Evolutionary conservation across 352 stramenopile species (phyloP), one percentile per base, ranked within the genome.

Genomic region (Phytophthora pini): DNA sequence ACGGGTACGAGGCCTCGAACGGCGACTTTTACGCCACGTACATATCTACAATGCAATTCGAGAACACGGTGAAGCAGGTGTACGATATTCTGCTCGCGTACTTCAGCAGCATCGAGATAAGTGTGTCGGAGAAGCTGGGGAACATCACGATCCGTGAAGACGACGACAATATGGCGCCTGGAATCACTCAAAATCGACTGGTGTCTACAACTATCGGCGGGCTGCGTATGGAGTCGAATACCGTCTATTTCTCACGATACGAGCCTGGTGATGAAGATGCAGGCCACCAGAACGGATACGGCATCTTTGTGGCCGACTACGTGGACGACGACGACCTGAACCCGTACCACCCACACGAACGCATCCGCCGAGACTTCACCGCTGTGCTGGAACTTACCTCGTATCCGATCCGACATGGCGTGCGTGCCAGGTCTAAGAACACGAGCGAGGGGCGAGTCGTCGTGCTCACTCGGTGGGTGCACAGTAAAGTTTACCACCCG

Each of bases 81-180:
- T 86, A 78, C 57, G 79, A 88, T 32, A 70, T 74, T 22, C 36
- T 83, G 31, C 52, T 70, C 2, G 68, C 65, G 22, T 72, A 68
- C 50, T 65, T 79, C 34, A 72, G 62, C 49, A 77, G 71, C 41
- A 80, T 82, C 46, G 79, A 88, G 56, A 81, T 88, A 34, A 77
- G 56, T 7, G 69, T 84, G n/a, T 81, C 74, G 11, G 74, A 88
- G 59, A 70, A 79, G 27, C 67, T 84, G 24, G 76, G 76, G 15
- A 74, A 78, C 61, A 72, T 84, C 34, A 77, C 71, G 24, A 72
- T 85, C 41, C 79, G 76, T 39, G 72, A 86, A 41, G 70, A 80
- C 55, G 76, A 86, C 40, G 72, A 82, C 55, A 70, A 54, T 15
- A 64, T 75, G 45, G 55, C 53, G 2, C 58, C 60, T 4, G 71